phyloP scores from a whole-genome alignment of 805 yeast genomes.

The Teunomyces atbi region DNA sequence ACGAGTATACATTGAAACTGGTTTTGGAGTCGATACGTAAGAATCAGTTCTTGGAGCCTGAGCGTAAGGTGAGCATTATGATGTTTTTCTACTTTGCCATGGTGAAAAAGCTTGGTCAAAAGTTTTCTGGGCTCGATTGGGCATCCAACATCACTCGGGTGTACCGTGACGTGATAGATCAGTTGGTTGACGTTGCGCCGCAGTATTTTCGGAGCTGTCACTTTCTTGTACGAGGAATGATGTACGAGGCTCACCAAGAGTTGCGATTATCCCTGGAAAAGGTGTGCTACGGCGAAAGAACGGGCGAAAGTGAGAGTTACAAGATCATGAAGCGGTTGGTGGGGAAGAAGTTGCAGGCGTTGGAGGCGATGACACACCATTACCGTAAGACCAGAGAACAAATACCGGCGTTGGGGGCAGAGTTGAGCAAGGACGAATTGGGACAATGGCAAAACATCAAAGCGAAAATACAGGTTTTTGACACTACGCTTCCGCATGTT shows the following conservation, averaged over 20 bases:
- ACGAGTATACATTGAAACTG: slow-evolving; percentile 8
- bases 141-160: background rate
- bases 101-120: background rate
- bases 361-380: slow-evolving; percentile 6
- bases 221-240: slow-evolving; percentile 9
- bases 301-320: slow-evolving; percentile 7
- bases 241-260: slow-evolving; percentile 9
- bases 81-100: slow-evolving; percentile 6
- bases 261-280: slow-evolving; percentile 9
- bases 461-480: background rate
- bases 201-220: background rate
- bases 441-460: slow-evolving; percentile 2
- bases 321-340: slow-evolving; percentile 8
- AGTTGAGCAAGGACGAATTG: slow-evolving; percentile 1
- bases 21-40: slow-evolving; percentile 6
- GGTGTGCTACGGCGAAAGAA: slow-evolving; percentile 5
- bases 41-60: slow-evolving; percentile 2
- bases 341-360: slow-evolving; percentile 5
- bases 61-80: slow-evolving; percentile 2
- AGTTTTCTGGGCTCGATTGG: background rate
- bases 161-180: slow-evolving; percentile 8
- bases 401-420: background rate
- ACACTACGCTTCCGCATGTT: background rate
- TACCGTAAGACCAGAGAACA: background rate
- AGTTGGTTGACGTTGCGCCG: slow-evolving; percentile 3